A percentile compares a stretch with the other conserved stretches of the same genome.
phyloP scores from a whole-genome alignment of 208 protist genomes.

The Naegleria lovaniensis region DNA sequence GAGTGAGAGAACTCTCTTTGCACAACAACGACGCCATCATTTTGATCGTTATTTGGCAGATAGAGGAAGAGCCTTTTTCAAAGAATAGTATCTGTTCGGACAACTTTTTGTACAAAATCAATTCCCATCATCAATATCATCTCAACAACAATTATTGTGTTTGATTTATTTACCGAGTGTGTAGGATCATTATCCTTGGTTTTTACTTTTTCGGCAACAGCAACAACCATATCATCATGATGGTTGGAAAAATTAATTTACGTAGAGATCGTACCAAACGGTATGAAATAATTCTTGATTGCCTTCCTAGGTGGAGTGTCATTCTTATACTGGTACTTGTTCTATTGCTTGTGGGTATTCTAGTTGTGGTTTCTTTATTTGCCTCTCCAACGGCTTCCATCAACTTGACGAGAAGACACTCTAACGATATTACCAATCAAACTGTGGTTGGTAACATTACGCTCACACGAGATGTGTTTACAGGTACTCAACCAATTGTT shows the following conservation, averaged over 20 bases:
- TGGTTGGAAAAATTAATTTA: background rate
- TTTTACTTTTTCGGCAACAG: too few relatives aligned
- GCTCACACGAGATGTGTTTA: background rate
- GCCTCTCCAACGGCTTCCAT: background rate
- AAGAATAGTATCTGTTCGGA: too few relatives aligned
- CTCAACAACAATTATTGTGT: too few relatives aligned
- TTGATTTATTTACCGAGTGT: too few relatives aligned
- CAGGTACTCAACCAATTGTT: background rate
- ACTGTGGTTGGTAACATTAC: background rate
- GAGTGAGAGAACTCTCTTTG: too few relatives aligned
- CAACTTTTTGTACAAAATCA: too few relatives aligned
- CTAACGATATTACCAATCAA: background rate
- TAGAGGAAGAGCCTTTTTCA: too few relatives aligned
- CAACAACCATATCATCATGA: too few relatives aligned
- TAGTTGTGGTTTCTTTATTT: background rate
- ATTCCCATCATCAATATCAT: too few relatives aligned
- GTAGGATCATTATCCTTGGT: too few relatives aligned
- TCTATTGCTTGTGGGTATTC: background rate
- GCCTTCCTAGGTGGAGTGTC: background rate
- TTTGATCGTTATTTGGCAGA: too few relatives aligned
- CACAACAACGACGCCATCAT: too few relatives aligned
- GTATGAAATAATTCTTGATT: background rate
- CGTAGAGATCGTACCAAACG: background rate
- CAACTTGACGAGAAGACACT: background rate
- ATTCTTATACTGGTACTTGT: background rate